A percentile compares a stretch with the other conserved stretches of the same genome.
Conservation (phyloP, 2,329 filamentous ascomycete genomes). For the Botrytis medusae region DNA sequence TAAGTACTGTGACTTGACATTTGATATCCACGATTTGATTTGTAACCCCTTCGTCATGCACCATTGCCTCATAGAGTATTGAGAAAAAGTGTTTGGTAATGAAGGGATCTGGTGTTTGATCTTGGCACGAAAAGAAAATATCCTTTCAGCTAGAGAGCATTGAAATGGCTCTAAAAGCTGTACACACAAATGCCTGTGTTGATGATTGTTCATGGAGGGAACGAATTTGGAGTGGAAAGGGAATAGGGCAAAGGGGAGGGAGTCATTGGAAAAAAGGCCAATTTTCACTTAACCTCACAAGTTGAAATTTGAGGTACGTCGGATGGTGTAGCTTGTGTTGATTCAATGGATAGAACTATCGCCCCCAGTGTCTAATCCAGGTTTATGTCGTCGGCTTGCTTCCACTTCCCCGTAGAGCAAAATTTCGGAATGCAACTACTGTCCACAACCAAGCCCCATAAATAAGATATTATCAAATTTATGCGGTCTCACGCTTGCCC, state of each 20-base stretch:
- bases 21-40: constrained; percentile 24
- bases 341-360: constrained; percentile 35
- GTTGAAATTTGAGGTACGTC: neutral
- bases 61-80: constrained; percentile 51
- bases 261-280: neutral
- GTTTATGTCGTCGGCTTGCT: constrained; percentile 31
- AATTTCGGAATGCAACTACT: constrained; percentile 35
- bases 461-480: constrained; percentile 43
- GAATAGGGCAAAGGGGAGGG: neutral
- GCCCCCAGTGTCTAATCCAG: constrained; percentile 27
- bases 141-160: constrained; percentile 49
- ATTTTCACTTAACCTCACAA: constrained; percentile 11
- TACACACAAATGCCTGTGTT: constrained; percentile 52
- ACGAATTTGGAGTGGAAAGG: neutral
- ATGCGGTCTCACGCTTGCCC: constrained; percentile 88
- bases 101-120: constrained; percentile 44
- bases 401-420: constrained; percentile 30
- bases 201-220: constrained; percentile 22
- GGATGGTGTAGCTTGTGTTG: constrained; percentile 33
- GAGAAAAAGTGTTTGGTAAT: constrained; percentile 67
- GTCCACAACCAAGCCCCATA: constrained; percentile 33
- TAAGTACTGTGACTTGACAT: neutral
- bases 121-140: constrained; percentile 51
- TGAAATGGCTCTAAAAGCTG: constrained; percentile 45
- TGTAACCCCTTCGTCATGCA: constrained; percentile 62